Percentiles rank a stretch among this genome's conserved stretches.
phyloP scores from a whole-genome alignment of 768 basidiomycete genomes.

The Amanita muscaria region DNA sequence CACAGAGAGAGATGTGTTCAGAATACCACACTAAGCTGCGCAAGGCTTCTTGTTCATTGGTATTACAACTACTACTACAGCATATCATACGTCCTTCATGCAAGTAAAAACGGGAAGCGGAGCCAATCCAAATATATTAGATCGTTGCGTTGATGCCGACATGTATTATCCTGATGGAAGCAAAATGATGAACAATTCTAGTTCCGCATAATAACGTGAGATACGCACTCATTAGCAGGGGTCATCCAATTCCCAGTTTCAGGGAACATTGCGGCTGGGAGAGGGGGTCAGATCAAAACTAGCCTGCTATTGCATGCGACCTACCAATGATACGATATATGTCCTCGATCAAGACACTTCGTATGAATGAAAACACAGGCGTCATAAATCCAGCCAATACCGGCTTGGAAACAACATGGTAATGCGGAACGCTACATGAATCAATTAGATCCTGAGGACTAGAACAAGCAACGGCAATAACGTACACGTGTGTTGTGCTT shows the following conservation, averaged over 20 bases:
- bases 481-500: slow-evolving; percentile 51
- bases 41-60: too few species aligned
- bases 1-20: too few species aligned
- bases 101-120: too few species aligned
- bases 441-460: background rate
- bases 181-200: background rate
- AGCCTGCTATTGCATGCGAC: too few species aligned
- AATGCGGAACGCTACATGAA: slow-evolving; percentile 44
- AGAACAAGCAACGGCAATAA: slow-evolving; percentile 1
- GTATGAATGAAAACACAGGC: slow-evolving; percentile 30
- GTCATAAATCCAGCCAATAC: slow-evolving; percentile 24
- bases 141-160: slow-evolving; percentile 50
- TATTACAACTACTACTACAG: too few species aligned
- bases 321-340: slow-evolving; percentile 43
- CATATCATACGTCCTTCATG: too few species aligned
- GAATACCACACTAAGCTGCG: too few species aligned
- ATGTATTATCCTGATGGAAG: slow-evolving; percentile 41
- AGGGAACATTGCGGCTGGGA: slow-evolving; percentile 49
- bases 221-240: slow-evolving; percentile 45
- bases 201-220: background rate
- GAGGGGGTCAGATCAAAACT: background rate
- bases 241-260: slow-evolving; percentile 51
- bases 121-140: slow-evolving; percentile 14
- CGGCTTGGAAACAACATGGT: slow-evolving; percentile 40
- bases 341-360: slow-evolving; percentile 47